Conservation (phyloP, 2,329 filamentous ascomycete species). For the Fusarium sp. region DNA sequence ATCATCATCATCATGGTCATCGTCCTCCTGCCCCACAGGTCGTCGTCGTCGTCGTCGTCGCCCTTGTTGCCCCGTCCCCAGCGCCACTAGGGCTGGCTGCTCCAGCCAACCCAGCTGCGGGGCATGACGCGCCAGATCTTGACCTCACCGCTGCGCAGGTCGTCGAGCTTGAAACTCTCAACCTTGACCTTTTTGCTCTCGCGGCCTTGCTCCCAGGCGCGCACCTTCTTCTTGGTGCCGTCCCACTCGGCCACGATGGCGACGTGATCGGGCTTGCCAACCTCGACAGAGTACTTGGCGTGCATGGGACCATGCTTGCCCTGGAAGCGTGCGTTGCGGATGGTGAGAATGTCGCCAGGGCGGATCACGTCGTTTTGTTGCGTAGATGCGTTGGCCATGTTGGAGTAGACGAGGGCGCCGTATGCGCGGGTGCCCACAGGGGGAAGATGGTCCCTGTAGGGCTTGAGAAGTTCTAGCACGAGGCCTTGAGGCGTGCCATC, state of each 20-base stretch:
- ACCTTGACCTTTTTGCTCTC: conserved; percentile 94
- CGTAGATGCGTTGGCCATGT: conserved; percentile 93
- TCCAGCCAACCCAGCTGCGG: conserved; percentile 92
- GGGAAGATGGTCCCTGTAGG: conserved; percentile 77
- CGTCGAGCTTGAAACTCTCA: conserved; percentile 94
- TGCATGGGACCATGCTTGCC: conserved; percentile 97
- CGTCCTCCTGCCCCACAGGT: conserved; percentile 19
- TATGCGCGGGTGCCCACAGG: conserved; percentile 92
- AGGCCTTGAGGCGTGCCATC: conserved; percentile 86
- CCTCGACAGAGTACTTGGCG: conserved; percentile 89
- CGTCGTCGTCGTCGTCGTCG: not conserved
- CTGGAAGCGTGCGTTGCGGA: conserved; percentile 94
- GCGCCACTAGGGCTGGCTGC: conserved; percentile 66
- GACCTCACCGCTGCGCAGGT: conserved; percentile 92
- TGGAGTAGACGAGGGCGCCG: conserved; percentile 92
- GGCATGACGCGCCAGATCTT: conserved; percentile 98
- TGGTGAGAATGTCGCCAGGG: conserved; percentile 89
- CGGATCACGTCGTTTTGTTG: conserved; percentile 94
- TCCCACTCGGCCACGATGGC: conserved; percentile 96
- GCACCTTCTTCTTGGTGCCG: conserved; percentile 96
- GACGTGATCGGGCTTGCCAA: conserved; percentile 90
- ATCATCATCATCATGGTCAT: conserved; percentile 29
- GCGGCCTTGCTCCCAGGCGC: conserved; percentile 93
- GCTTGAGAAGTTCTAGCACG: conserved; percentile 81
- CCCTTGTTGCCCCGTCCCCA: conserved; percentile 33